Evolutionary conservation across 2,329 filamentous ascomycete species (phyloP).

Genomic region (Penicillium sp.): DNA sequence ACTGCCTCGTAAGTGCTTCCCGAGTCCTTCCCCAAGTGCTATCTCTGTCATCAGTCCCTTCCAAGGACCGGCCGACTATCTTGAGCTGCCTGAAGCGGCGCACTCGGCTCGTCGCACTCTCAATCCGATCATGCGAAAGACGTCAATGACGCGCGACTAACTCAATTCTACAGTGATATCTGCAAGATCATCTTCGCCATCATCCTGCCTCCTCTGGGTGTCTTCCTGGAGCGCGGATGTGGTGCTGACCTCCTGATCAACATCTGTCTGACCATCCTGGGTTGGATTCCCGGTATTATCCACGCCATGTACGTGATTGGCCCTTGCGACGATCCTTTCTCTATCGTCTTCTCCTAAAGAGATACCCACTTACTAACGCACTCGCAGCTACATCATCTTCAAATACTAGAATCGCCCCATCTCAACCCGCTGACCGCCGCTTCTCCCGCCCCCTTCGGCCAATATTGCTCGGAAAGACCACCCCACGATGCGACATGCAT

Average conservation of each 20-base stretch:
- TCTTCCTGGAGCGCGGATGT: slow-evolving; percentile 93
- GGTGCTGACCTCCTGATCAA: slow-evolving; percentile 88
- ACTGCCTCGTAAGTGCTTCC: slow-evolving; percentile 55
- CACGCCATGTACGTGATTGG: slow-evolving; percentile 75
- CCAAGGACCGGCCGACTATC: not conserved
- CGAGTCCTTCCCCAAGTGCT: not conserved
- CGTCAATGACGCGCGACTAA: slow-evolving; percentile 2
- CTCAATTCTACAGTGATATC: slow-evolving; percentile 63
- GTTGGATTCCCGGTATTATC: slow-evolving; percentile 82
- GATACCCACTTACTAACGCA: slow-evolving; percentile 24
- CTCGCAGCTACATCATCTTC: slow-evolving; percentile 76
- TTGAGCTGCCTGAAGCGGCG: not conserved
- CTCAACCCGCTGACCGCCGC: slow-evolving; percentile 2
- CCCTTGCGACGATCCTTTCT: not conserved
- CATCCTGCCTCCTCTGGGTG: slow-evolving; percentile 86
- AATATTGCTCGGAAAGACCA: not conserved
- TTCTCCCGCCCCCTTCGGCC: not conserved
- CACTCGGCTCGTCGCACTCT: not conserved
- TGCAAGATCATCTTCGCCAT: slow-evolving; percentile 87
- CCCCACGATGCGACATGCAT: slow-evolving; percentile 1
- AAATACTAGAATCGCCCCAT: slow-evolving; percentile 69
- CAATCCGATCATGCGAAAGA: not conserved
- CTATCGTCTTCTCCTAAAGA: not conserved
- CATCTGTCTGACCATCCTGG: slow-evolving; percentile 82
- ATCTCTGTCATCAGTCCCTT: not conserved